phyloP scores from a whole-genome alignment of 2,329 filamentous ascomycete species.

The Sclerotinia sclerotiorum region DNA sequence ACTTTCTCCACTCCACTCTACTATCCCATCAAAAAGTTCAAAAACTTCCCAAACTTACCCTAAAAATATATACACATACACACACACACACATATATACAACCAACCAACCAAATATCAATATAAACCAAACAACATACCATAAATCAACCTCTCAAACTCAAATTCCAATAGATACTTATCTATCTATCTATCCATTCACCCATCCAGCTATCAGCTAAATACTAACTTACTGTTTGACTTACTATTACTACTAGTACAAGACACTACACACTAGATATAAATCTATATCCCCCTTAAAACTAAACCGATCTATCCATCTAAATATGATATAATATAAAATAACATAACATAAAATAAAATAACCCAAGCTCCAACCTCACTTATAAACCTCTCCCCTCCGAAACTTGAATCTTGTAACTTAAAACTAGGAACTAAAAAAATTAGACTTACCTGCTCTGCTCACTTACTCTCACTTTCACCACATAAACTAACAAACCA shows the following conservation, averaged over 20 bases:
- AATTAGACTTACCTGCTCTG: not conserved
- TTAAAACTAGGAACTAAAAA: not conserved
- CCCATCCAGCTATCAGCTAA: not conserved
- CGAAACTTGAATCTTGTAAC: slow-evolving; percentile 13
- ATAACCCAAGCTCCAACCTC: no score
- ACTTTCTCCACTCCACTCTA: no score
- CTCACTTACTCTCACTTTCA: not conserved
- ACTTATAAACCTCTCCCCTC: no score
- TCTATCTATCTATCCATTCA: not conserved
- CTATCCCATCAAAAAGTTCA: no score
- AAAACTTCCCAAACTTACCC: no score
- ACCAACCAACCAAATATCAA: no score
- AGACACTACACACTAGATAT: no score
- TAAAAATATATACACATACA: no score
- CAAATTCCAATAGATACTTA: not conserved
- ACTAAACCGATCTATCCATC: no score
- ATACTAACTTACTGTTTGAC: not conserved
- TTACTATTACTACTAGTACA: not conserved
- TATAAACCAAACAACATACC: not conserved
- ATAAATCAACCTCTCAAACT: not conserved
- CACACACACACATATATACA: no score
- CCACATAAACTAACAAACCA: not conserved
- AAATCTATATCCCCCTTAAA: not conserved
- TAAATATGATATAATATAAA: no score
- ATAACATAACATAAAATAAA: not conserved